Evolutionary conservation across 2,329 filamentous ascomycete species (phyloP).

Genomic region (Nemania serpens): DNA sequence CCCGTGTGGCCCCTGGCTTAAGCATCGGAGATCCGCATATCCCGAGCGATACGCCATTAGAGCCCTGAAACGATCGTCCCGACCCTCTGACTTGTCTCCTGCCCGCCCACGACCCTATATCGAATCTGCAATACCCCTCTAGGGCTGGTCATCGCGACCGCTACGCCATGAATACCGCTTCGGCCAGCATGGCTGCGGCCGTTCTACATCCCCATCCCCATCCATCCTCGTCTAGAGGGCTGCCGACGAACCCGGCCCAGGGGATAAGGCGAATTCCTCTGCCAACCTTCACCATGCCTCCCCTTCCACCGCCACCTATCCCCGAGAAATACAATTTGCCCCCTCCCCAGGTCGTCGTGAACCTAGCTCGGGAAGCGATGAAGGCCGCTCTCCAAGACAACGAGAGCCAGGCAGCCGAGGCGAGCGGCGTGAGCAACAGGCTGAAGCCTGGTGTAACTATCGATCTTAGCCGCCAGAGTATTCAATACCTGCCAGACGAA

Average conservation of each 20-base stretch:
- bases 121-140: not conserved
- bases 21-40: conserved; percentile 27
- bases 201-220: conserved; percentile 37
- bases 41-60: conserved; percentile 20
- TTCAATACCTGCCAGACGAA: conserved; percentile 72
- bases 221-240: conserved; percentile 37
- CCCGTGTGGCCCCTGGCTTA: conserved; percentile 18
- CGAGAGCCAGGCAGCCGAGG: conserved; percentile 64
- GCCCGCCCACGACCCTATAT: conserved; percentile 6
- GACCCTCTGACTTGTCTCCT: conserved; percentile 24
- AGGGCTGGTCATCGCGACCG: conserved; percentile 4
- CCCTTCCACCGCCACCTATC: conserved; percentile 51
- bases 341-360: conserved; percentile 64
- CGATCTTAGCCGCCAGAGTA: conserved; percentile 76
- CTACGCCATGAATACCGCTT: conserved; percentile 37
- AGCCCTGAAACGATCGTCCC: conserved; percentile 31
- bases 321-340: conserved; percentile 51
- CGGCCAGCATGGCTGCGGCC: conserved; percentile 40
- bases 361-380: conserved; percentile 69
- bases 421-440: conserved; percentile 62
- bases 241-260: conserved; percentile 37
- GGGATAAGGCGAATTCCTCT: conserved; percentile 38
- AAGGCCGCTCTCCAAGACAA: conserved; percentile 69
- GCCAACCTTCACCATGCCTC: conserved; percentile 44
- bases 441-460: conserved; percentile 76